phyloP scores from a whole-genome alignment of 2,329 filamentous ascomycete species.

The Fonsecaea erecta region DNA sequence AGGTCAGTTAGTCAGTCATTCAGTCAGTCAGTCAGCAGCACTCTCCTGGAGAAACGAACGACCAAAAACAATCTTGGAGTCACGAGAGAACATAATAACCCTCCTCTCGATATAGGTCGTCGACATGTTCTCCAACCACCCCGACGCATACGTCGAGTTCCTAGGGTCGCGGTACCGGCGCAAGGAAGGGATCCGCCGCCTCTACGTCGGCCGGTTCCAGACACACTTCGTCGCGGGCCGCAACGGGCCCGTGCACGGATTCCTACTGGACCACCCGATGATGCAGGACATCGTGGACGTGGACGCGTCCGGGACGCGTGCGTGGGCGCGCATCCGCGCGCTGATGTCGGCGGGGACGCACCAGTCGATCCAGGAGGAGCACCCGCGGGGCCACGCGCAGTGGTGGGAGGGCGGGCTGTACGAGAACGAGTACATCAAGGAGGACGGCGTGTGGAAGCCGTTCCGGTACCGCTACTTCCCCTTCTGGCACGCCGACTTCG shows the following conservation, averaged over 20 bases:
- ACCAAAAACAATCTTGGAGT: too few species aligned
- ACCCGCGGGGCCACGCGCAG: slow-evolving; percentile 59
- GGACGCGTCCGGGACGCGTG: slow-evolving; percentile 52
- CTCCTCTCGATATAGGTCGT: slow-evolving; percentile 42
- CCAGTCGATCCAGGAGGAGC: slow-evolving; percentile 54
- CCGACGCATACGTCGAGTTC: slow-evolving; percentile 62
- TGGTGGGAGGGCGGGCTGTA: slow-evolving; percentile 66
- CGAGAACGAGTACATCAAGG: slow-evolving; percentile 65
- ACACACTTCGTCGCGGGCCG: slow-evolving; percentile 58
- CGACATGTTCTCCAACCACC: slow-evolving; percentile 58
- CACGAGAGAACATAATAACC: too few species aligned
- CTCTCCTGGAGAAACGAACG: too few species aligned
- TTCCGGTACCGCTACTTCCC: slow-evolving; percentile 61
- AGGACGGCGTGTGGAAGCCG: slow-evolving; percentile 60
- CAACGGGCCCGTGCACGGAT: slow-evolving; percentile 61
- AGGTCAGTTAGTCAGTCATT: slow-evolving; percentile 48
- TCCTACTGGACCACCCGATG: slow-evolving; percentile 62
- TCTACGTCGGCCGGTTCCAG: slow-evolving; percentile 60
- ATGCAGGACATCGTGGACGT: slow-evolving; percentile 63
- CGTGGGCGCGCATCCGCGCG: slow-evolving; percentile 58
- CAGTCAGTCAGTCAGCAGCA: too few species aligned
- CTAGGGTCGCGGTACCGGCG: slow-evolving; percentile 59
- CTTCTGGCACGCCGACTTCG: slow-evolving; percentile 62
- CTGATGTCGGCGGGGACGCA: slow-evolving; percentile 63
- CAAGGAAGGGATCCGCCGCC: slow-evolving; percentile 57